These are phyloP conservation scores for Aspergillus panamensis DNA, from an alignment of 495 filamentous ascomycete genomes.

Conservation along the genomic window DNA sequence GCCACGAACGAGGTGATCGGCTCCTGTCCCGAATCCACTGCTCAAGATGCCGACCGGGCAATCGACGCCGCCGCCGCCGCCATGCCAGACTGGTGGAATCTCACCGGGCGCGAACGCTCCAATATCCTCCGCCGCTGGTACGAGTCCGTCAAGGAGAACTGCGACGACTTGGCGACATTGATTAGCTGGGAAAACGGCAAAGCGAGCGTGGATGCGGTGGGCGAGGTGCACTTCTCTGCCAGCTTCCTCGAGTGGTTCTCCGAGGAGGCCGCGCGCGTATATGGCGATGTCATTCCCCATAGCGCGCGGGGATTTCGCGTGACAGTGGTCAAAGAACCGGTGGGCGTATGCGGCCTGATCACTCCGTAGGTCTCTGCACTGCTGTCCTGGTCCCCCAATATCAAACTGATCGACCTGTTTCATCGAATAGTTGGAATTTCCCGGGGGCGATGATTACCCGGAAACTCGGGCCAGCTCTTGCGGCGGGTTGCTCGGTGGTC, in stretches of 20 bases:
- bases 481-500: conserved; percentile 60
- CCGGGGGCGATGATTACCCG: conserved; percentile 54
- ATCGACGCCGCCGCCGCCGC: not conserved
- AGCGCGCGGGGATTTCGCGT: conserved; percentile 34
- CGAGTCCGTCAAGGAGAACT: conserved; percentile 33
- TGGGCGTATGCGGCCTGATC: conserved; percentile 39
- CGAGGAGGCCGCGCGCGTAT: conserved; percentile 48
- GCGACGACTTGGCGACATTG: conserved; percentile 44
- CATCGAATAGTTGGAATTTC: conserved; percentile 38
- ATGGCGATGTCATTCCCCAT: conserved; percentile 36
- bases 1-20: not conserved
- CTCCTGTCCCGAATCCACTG: not conserved
- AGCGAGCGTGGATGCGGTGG: conserved; percentile 39
- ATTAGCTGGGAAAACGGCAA: conserved; percentile 49
- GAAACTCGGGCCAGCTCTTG: conserved; percentile 58
- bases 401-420: too few relatives aligned
- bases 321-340: conserved; percentile 48
- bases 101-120: conserved; percentile 16
- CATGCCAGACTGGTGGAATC: not conserved
- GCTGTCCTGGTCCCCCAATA: too few relatives aligned
- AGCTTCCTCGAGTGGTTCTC: conserved; percentile 51
- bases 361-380: conserved; percentile 25
- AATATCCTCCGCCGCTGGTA: conserved; percentile 23
- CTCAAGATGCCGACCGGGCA: not conserved
- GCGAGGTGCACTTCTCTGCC: conserved; percentile 47